Base-by-base conservation (phyloP, 306 rosid species). In the Urtica urens region DNA sequence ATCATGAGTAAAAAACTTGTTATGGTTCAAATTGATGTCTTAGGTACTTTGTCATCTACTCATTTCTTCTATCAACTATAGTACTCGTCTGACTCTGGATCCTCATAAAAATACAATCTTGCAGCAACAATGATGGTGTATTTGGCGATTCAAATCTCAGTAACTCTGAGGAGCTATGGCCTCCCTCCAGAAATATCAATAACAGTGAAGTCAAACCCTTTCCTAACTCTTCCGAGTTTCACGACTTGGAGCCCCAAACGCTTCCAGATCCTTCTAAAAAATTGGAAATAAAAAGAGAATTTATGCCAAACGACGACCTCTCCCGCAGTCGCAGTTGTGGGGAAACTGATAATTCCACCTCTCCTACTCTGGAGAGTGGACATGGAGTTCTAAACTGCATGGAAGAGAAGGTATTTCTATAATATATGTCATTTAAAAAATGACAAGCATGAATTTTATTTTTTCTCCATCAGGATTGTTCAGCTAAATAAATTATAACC, bases 121-220 rank as follows among this genome's bases (percentile, higher is more conserved):
- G 75, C 87, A 92, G 96, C 78, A 73, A 79, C 49, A 79, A 79
- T 60, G 99, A 79, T 70, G 64, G 81, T 49, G 45, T 85, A 37
- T 92, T 77, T 78, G 78, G 87, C 55, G 59, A 69, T 34, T 71
- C 17, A 67, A 77, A 57, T 71, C 72, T 82, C 55, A 82, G 72
- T 63, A 74, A 73, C 58, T 51, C 69, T 70, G 76, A 73, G 28
- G 86, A 70, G 73, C 75, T 71, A 18, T 85, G 96, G 96, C 66
- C 88, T 46, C 75, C 93, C 27, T 63, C 75, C 31, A 75, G 72
- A 69, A 81, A 77, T 62, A 72, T 45, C 40, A 63, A 63, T 38
- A 66, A 67, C 34, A 58, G 64, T 64, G 68, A 56, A 13, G 66
- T 38, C 55, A 76, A 76, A 72, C 47, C 62, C 5, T 60, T 67